A percentile compares a stretch with the other conserved stretches of the same genome.
Evolutionary conservation across 495 filamentous ascomycete genomes (phyloP).

Genomic region (Lentithecium fluviatile): DNA sequence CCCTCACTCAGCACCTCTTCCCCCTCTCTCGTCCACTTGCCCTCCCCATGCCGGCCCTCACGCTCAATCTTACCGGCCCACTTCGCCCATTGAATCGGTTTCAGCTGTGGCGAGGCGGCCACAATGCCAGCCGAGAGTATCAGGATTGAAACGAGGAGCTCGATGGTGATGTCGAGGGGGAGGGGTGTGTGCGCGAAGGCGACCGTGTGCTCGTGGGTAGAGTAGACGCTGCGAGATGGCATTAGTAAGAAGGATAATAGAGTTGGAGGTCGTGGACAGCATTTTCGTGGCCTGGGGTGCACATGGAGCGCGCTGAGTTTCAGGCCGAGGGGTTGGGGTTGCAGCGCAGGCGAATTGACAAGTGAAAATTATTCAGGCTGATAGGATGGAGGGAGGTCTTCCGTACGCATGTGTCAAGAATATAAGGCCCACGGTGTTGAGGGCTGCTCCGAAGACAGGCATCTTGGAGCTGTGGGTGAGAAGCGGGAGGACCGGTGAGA

Average conservation of each 20-base stretch:
- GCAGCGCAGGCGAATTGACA: conserved; percentile 6
- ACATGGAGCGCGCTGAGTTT: conserved; percentile 15
- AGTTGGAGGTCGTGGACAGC: not conserved
- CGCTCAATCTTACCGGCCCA: conserved; percentile 45
- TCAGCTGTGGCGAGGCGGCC: conserved; percentile 37
- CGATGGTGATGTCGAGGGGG: conserved; percentile 46
- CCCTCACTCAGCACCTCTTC: conserved; percentile 36
- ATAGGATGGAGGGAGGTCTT: conserved; percentile 14
- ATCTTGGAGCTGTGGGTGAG: conserved; percentile 31
- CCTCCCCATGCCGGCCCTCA: conserved; percentile 26
- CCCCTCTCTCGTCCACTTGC: conserved; percentile 25
- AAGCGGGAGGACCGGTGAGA: not conserved
- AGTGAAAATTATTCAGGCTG: conserved; percentile 6
- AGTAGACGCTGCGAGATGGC: conserved; percentile 44
- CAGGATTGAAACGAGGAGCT: conserved; percentile 44
- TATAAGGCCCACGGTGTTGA: conserved; percentile 43
- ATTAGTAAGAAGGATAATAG: conserved; percentile 20
- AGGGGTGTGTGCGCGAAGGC: conserved; percentile 35
- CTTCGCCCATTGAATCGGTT: conserved; percentile 45
- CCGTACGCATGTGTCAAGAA: conserved; percentile 49
- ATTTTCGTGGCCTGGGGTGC: not conserved
- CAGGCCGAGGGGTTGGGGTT: conserved; percentile 4
- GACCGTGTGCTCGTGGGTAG: conserved; percentile 45
- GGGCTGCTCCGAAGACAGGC: conserved; percentile 35
- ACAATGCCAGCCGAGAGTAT: conserved; percentile 46